phyloP scores from a whole-genome alignment of 2,329 filamentous ascomycete genomes.

The Claviceps citrina region DNA sequence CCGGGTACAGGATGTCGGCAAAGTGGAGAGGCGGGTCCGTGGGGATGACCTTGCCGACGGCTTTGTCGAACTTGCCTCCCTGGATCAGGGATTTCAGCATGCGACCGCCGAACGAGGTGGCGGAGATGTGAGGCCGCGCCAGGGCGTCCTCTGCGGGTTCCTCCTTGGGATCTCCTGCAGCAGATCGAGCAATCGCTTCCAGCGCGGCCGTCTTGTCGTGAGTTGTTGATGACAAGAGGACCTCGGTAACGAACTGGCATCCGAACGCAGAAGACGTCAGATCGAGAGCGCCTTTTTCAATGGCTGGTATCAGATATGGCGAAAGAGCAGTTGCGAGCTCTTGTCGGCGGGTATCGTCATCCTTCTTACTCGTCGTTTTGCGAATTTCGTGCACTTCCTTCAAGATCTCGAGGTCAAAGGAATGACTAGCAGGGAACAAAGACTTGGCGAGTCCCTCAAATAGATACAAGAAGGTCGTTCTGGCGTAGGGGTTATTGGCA shows the following conservation, averaged over 20 bases:
- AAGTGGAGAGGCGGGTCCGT: constrained; percentile 69
- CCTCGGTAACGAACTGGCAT: constrained; percentile 71
- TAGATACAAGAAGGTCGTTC: constrained; percentile 62
- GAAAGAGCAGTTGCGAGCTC: constrained; percentile 66
- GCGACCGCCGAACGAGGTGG: constrained; percentile 51
- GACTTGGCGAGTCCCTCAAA: constrained; percentile 53
- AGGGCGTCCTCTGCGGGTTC: constrained; percentile 26
- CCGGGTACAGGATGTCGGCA: constrained; percentile 62
- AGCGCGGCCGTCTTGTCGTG: constrained; percentile 59
- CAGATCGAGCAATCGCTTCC: constrained; percentile 49
- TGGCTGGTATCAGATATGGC: constrained; percentile 57
- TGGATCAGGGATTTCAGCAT: constrained; percentile 86
- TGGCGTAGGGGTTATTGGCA: constrained; percentile 49
- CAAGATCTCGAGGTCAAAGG: constrained; percentile 54
- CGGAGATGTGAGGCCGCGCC: constrained; percentile 39
- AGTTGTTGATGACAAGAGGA: constrained; percentile 59
- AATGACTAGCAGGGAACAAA: constrained; percentile 45
- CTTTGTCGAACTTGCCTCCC: constrained; percentile 72
- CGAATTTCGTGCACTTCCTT: constrained; percentile 66
- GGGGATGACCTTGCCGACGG: constrained; percentile 52
- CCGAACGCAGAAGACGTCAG: constrained; percentile 67
- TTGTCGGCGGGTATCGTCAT: constrained; percentile 55
- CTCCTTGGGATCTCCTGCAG: constrained; percentile 38
- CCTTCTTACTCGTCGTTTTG: constrained; percentile 81
- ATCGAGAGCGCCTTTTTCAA: constrained; percentile 50